Evolutionary conservation across 768 basidiomycete species (phyloP), one percentile per base, ranked within the genome.

Genomic region (Roridomyces roridus): DNA sequence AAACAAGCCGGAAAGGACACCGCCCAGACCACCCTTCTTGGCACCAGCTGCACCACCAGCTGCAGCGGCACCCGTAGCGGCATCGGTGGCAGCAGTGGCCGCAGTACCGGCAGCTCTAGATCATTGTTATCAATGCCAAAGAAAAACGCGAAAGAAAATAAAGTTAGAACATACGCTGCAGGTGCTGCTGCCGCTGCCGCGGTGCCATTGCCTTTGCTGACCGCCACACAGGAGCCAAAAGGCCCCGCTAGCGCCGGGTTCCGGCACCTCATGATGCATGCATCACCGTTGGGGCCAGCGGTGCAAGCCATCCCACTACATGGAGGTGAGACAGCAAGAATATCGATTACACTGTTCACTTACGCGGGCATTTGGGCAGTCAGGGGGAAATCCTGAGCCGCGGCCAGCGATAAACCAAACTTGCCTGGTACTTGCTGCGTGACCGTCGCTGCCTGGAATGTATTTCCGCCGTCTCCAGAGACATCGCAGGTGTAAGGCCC

Each of bases 201-300:
- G 28, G 55, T 43, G 15, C 17, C 43, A 21, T 44, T 29, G 17
- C 46, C 44, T 17, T 39, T 35, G 0, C 56, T 18, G 23, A 58
- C 57, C 18, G 51, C 61, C 18, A 62, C 61, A 25, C 61, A 58
- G 14, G 47, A 50, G 14, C 61, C 56, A 17, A 62, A 62, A 4
- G 61, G 56, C 3, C 61, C 61, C 9, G 61, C 57, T 18, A 62
- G 28, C 1, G 57, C 52, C 0, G 24, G 43, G 45, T 58, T 55
- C 15, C 48, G 42, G 53, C 61, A 62, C 46, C 60, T 40, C 61
- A 58, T 63, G 39, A 63, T 59, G 57, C 61, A 63, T 11, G 56
- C 61, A 39, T 63, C 53, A 2, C 52, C 61, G 28, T 59, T 59
- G 4, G 61, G 57, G 4, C 61, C 31, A 26, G 18, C 20, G 2